These are phyloP conservation scores for Fusarium anthophilum DNA, from an alignment of 2,329 filamentous ascomycete genomes.

Conservation along the genomic window DNA sequence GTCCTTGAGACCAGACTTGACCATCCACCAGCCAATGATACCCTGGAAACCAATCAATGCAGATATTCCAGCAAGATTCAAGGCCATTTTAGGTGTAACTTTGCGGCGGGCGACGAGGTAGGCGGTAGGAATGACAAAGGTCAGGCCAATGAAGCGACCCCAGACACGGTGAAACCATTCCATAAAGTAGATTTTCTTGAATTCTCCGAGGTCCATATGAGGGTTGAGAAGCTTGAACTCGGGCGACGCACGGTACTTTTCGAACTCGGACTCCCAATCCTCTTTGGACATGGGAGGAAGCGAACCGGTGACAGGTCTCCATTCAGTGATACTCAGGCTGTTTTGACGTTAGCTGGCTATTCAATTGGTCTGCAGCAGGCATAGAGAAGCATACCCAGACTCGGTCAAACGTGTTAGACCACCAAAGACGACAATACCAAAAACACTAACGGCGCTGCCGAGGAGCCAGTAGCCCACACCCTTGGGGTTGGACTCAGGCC, in stretches of 20 bases:
- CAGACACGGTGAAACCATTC: constrained; percentile 97
- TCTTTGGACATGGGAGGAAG: constrained; percentile 80
- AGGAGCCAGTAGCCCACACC: constrained; percentile 91
- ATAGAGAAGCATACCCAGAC: constrained; percentile 75
- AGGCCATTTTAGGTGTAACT: constrained; percentile 81
- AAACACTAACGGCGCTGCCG: constrained; percentile 90
- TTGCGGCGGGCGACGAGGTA: constrained; percentile 87
- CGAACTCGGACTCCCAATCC: constrained; percentile 93
- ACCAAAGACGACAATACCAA: constrained; percentile 95
- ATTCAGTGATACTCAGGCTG: constrained; percentile 98
- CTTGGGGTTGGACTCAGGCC: constrained; percentile 74
- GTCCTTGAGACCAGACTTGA: constrained; percentile 94
- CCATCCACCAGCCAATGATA: constrained; percentile 99
- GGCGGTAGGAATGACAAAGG: constrained; percentile 85
- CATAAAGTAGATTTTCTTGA: constrained; percentile 99
- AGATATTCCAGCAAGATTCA: constrained; percentile 83
- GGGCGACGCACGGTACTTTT: constrained; percentile 89
- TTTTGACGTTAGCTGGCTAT: background rate
- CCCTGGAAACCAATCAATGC: constrained; percentile 94
- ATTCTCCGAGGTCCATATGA: constrained; percentile 90
- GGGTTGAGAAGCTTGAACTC: constrained; percentile 94
- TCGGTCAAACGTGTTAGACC: constrained; percentile 94
- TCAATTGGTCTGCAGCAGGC: background rate
- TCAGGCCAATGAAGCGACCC: constrained; percentile 90
- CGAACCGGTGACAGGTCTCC: constrained; percentile 94